Percentiles rank a stretch among this genome's conserved stretches.
phyloP scores from a whole-genome alignment of 768 basidiomycete species.

The Lactarius quietus region DNA sequence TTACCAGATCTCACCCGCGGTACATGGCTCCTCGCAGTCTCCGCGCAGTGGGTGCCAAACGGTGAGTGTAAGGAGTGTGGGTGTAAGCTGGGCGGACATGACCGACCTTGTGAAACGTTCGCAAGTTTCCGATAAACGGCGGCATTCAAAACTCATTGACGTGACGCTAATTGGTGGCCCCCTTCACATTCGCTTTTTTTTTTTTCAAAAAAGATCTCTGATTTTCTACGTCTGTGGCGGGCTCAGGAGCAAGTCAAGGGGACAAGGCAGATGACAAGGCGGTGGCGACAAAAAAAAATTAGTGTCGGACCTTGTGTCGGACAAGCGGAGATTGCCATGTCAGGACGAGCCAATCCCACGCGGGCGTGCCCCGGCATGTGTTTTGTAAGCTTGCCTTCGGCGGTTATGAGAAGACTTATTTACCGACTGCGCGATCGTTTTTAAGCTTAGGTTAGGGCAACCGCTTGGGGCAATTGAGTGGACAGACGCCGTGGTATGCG shows the following conservation, averaged over 20 bases:
- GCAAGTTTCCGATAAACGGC: not conserved
- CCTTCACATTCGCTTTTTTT: too few species aligned
- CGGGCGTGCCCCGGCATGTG: not conserved
- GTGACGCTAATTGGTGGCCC: not conserved
- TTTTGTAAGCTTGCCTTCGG: not conserved
- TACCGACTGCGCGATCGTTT: conserved; percentile 12
- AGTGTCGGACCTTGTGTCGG: not conserved
- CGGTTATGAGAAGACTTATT: conserved; percentile 8
- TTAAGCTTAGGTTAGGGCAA: conserved; percentile 21
- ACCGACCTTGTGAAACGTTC: not conserved
- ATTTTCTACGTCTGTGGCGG: not conserved
- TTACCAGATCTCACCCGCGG: not conserved
- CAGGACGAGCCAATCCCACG: not conserved
- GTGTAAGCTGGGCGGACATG: not conserved
- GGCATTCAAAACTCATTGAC: not conserved
- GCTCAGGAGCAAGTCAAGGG: too few species aligned
- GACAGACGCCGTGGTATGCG: conserved; percentile 14
- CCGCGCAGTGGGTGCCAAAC: not conserved
- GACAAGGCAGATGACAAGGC: not conserved
- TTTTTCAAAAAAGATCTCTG: not conserved
- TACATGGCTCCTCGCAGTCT: not conserved
- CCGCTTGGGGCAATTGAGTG: conserved; percentile 3
- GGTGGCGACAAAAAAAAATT: conserved; percentile 3
- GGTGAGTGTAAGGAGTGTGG: too few species aligned
- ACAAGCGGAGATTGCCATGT: conserved; percentile 1